These are phyloP conservation scores for Hypoxylon perforatum DNA, from an alignment of 495 filamentous ascomycete species.

Conservation along the genomic window DNA sequence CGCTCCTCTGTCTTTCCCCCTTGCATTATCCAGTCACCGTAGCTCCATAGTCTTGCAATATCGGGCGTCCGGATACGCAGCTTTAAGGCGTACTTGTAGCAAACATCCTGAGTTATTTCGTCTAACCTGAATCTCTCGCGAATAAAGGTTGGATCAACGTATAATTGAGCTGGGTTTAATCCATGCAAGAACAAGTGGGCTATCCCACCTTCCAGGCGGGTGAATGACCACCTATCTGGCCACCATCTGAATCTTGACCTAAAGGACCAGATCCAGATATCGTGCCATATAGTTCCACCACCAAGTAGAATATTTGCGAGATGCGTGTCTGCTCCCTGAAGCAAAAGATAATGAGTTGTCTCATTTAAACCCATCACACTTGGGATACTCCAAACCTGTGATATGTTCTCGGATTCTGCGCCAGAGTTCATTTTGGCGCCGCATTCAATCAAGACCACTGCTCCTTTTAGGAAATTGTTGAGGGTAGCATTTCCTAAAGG, in stretches of 20 bases:
- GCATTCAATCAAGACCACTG: not conserved
- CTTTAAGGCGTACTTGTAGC: not conserved
- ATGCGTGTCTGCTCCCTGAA: not conserved
- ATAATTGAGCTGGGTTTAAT: not conserved
- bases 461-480: not conserved
- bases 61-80: not conserved
- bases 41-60: conserved; percentile 3
- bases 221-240: not conserved
- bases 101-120: not conserved
- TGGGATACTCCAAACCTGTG: not conserved
- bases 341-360: conserved; percentile 2
- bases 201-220: not conserved
- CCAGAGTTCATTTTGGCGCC: not conserved
- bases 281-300: not conserved
- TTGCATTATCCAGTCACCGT: not conserved
- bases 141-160: not conserved
- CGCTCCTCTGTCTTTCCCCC: not conserved
- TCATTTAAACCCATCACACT: not conserved
- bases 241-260: not conserved
- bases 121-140: not conserved
- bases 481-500: not conserved
- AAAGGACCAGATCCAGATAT: too few relatives aligned
- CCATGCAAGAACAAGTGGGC: not conserved
- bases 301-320: not conserved
- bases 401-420: not conserved